Conservation (phyloP, 2,329 filamentous ascomycete species). For the Akanthomyces lecanii region DNA sequence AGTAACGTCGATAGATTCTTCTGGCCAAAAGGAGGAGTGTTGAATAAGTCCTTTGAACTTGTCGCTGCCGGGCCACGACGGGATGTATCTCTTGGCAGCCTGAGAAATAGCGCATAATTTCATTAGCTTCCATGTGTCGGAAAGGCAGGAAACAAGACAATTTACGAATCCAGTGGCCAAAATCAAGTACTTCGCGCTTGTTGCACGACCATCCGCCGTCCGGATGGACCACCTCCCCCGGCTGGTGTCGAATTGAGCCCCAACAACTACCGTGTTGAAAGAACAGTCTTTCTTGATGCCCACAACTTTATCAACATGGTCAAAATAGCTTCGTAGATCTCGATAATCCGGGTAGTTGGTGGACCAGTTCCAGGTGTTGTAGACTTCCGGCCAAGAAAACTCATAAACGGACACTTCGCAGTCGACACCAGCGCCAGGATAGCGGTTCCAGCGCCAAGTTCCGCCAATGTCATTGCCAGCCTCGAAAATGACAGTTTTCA, state of each 20-base stretch:
- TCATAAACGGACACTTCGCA: slow-evolving; percentile 42
- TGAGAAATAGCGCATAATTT: slow-evolving; percentile 19
- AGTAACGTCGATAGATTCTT: slow-evolving; percentile 44
- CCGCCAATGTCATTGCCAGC: slow-evolving; percentile 43
- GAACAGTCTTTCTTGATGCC: slow-evolving; percentile 47
- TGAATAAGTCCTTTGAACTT: slow-evolving; percentile 52
- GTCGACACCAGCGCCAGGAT: slow-evolving; percentile 47
- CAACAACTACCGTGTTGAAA: slow-evolving; percentile 47
- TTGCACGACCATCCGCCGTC: slow-evolving; percentile 42
- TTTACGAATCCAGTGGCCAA: slow-evolving; percentile 38
- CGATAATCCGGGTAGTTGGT: slow-evolving; percentile 42
- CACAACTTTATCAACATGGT: slow-evolving; percentile 48
- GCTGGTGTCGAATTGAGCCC: slow-evolving; percentile 42
- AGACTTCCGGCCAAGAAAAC: slow-evolving; percentile 41
- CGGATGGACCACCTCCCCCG: slow-evolving; percentile 41
- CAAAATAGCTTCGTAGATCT: slow-evolving; percentile 51
- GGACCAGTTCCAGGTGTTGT: slow-evolving; percentile 48
- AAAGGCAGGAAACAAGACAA: too few relatives aligned
- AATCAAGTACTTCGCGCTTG: slow-evolving; percentile 44
- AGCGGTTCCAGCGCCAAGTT: slow-evolving; percentile 49
- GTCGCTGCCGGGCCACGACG: slow-evolving; percentile 50
- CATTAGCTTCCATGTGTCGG: neutral
- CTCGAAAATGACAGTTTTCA: slow-evolving; percentile 43
- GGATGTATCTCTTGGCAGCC: slow-evolving; percentile 52
- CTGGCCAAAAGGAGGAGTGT: slow-evolving; percentile 54